Conservation (phyloP, 768 basidiomycete species). For the Crepidotus variabilis region DNA sequence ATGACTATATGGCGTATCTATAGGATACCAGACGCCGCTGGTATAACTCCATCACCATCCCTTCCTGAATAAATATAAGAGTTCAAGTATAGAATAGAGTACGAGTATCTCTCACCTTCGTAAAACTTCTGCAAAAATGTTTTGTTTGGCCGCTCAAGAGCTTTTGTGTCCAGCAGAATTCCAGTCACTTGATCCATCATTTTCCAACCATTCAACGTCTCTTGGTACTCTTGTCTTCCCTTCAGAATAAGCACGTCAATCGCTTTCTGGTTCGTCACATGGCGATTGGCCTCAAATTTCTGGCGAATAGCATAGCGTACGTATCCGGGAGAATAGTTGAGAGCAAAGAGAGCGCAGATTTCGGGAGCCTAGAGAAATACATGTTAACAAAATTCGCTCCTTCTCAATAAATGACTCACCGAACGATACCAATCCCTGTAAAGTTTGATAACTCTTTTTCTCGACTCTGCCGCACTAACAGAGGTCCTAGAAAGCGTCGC, state of each 20-base stretch:
- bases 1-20: conserved; percentile 6
- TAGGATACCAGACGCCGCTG: conserved; percentile 59
- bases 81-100: neutral
- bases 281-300: conserved; percentile 81
- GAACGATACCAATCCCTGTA: conserved; percentile 94
- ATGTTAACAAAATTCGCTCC: neutral
- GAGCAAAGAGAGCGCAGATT: conserved; percentile 75
- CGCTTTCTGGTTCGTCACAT: conserved; percentile 75
- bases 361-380: conserved; percentile 75
- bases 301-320: conserved; percentile 81
- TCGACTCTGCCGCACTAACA: conserved; percentile 51
- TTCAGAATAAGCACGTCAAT: conserved; percentile 88
- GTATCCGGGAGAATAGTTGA: conserved; percentile 73
- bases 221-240: conserved; percentile 85
- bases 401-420: conserved; percentile 40
- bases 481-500: conserved; percentile 69
- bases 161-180: conserved; percentile 50
- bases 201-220: conserved; percentile 94
- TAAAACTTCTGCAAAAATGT: conserved; percentile 84
- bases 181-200: conserved; percentile 79
- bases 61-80: conserved; percentile 42
- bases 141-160: conserved; percentile 32
- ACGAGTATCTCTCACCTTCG: conserved; percentile 51
- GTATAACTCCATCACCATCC: conserved; percentile 68
- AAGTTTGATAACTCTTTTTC: conserved; percentile 64